These are phyloP conservation scores for Cystobasidiopsis lactophilus DNA, from an alignment of 768 basidiomycete genomes.

Conservation along the genomic window DNA sequence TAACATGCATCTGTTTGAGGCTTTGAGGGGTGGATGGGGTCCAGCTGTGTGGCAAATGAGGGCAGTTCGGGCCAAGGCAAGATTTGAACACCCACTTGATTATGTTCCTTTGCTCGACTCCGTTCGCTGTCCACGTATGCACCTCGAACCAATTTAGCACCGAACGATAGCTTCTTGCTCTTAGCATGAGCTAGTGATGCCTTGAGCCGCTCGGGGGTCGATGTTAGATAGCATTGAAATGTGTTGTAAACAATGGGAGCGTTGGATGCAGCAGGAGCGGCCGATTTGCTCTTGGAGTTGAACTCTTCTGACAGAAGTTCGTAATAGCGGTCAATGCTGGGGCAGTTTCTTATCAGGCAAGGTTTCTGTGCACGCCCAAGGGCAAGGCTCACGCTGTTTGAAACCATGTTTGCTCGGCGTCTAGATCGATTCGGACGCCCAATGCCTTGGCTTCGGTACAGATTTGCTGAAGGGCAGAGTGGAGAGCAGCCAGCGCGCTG, in stretches of 20 bases:
- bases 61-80: too few relatives aligned
- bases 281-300: slow-evolving; percentile 14
- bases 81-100: too few relatives aligned
- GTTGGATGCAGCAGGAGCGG: too few relatives aligned
- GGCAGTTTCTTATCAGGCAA: too few relatives aligned
- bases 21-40: slow-evolving; percentile 12
- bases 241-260: slow-evolving; percentile 13
- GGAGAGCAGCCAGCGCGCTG: slow-evolving; percentile 12
- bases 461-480: slow-evolving; percentile 14
- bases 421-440: slow-evolving; percentile 18
- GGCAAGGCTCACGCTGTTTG: slow-evolving; percentile 12
- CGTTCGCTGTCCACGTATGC: slow-evolving; percentile 20
- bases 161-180: slow-evolving; percentile 16
- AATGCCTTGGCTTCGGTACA: slow-evolving; percentile 10
- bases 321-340: slow-evolving; percentile 17
- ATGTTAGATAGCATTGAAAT: slow-evolving; percentile 13
- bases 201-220: slow-evolving; percentile 13
- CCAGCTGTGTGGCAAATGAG: background rate
- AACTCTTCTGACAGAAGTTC: slow-evolving; percentile 17
- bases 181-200: slow-evolving; percentile 15
- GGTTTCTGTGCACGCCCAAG: too few relatives aligned
- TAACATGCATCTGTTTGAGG: slow-evolving; percentile 20
- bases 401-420: slow-evolving; percentile 21
- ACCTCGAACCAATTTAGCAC: slow-evolving; percentile 21
- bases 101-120: background rate